A percentile compares a stretch with the other conserved stretches of the same genome.
Evolutionary conservation across 2,329 filamentous ascomycete genomes (phyloP).

Genomic region (Lojkania enalia): DNA sequence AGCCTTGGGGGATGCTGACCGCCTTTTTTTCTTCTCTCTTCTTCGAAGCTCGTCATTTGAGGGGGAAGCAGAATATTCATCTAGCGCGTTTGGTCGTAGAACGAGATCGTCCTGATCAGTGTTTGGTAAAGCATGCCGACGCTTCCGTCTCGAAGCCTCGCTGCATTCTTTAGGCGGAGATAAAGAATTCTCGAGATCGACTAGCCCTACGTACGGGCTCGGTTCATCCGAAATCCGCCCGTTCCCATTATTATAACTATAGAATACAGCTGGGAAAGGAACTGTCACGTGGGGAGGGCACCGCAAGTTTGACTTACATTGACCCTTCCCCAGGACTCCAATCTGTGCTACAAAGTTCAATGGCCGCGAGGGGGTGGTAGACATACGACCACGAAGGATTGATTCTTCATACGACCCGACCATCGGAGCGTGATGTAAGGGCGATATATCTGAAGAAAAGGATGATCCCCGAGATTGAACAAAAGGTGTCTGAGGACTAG

Average conservation of each 20-base stretch:
- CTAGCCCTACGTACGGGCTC: slow-evolving; percentile 91
- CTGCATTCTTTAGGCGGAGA: slow-evolving; percentile 52
- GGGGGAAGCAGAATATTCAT: slow-evolving; percentile 11
- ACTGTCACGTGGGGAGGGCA: slow-evolving; percentile 91
- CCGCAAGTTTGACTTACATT: slow-evolving; percentile 80
- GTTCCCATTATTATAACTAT: slow-evolving; percentile 80
- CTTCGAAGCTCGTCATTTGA: slow-evolving; percentile 46
- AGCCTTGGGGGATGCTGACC: slow-evolving; percentile 60
- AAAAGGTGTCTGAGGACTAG: slow-evolving; percentile 50
- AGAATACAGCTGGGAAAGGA: slow-evolving; percentile 93
- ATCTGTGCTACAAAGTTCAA: slow-evolving; percentile 94
- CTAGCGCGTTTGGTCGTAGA: slow-evolving; percentile 22
- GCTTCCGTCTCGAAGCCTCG: slow-evolving; percentile 48
- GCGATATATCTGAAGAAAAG: slow-evolving; percentile 71
- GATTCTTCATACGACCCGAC: slow-evolving; percentile 98
- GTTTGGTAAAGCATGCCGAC: slow-evolving; percentile 33
- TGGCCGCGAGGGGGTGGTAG: slow-evolving; percentile 89
- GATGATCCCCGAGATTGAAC: slow-evolving; percentile 67
- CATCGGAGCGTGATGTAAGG: slow-evolving; percentile 88
- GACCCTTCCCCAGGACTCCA: slow-evolving; percentile 84
- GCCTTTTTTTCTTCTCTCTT: slow-evolving; percentile 62
- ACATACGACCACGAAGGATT: slow-evolving; percentile 93
- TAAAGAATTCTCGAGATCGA: slow-evolving; percentile 85
- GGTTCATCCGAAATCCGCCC: slow-evolving; percentile 74
- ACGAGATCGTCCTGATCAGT: slow-evolving; percentile 32